Conservation (phyloP, 768 basidiomycete genomes). For the Inosperma sp. region DNA sequence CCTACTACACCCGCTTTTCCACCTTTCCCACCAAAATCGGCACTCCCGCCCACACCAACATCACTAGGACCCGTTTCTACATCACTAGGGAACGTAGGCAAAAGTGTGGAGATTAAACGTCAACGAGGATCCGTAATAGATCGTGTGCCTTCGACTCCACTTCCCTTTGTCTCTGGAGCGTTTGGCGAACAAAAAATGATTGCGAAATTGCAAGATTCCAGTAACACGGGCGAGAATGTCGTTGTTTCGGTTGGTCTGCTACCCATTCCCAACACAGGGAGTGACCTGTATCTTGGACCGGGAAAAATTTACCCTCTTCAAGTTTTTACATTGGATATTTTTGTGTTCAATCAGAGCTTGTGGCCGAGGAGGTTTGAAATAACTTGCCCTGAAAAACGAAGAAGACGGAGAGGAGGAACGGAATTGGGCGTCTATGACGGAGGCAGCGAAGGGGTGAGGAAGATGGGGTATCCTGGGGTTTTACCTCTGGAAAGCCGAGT, state of each 20-base stretch:
- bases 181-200: conserved; percentile 38
- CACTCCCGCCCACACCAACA: conserved; percentile 48
- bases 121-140: conserved; percentile 44
- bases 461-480: conserved; percentile 54
- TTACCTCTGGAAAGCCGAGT: conserved; percentile 74
- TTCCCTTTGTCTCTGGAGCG: conserved; percentile 45
- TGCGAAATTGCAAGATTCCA: conserved; percentile 27
- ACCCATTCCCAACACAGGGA: conserved; percentile 23
- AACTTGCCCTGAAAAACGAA: conserved; percentile 54
- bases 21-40: conserved; percentile 49
- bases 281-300: conserved; percentile 22
- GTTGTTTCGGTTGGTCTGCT: conserved; percentile 65
- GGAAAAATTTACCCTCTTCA: conserved; percentile 68
- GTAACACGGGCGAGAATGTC: conserved; percentile 49
- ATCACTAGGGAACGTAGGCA: conserved; percentile 47
- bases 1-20: conserved; percentile 73
- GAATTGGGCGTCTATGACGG: conserved; percentile 24
- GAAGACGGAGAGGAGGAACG: conserved; percentile 39
- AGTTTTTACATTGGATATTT: conserved; percentile 77
- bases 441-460: conserved; percentile 29
- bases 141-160: conserved; percentile 48
- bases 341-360: conserved; percentile 77
- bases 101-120: conserved; percentile 64
- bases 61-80: conserved; percentile 53
- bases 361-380: conserved; percentile 78